These are phyloP conservation scores for Pseudogymnoascus verrucosus DNA, from an alignment of 2,329 filamentous ascomycete species.

Conservation along the genomic window DNA sequence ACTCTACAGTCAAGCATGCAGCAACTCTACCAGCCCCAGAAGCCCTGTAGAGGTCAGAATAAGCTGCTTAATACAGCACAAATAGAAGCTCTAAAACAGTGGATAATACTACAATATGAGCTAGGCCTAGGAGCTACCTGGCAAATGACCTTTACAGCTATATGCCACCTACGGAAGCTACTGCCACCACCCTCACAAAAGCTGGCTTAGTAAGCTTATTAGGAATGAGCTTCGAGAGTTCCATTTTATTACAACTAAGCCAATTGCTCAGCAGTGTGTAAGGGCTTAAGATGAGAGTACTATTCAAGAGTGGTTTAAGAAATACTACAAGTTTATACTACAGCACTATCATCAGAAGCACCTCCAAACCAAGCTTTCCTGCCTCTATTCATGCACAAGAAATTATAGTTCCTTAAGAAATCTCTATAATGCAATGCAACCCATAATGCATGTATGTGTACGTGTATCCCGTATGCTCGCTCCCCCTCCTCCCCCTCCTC, in stretches of 20 bases:
- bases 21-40: no score
- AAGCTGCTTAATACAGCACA: no score
- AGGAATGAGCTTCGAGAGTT: background rate
- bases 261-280: background rate
- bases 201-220: background rate
- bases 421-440: background rate
- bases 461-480: background rate
- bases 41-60: no score
- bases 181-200: background rate
- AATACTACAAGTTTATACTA: no score
- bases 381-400: background rate
- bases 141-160: no score
- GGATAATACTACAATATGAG: no score
- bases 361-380: background rate
- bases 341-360: background rate
- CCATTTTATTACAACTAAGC: background rate
- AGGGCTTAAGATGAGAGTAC: background rate
- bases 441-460: background rate
- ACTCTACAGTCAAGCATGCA: no score
- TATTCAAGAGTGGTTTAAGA: background rate
- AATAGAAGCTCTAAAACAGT: no score
- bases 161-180: no score
- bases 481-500: background rate
- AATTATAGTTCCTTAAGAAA: background rate
- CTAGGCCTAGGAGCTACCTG: no score